These are phyloP conservation scores for Tulasnella sp. DNA, from an alignment of 768 basidiomycete species.

Conservation along the genomic window DNA sequence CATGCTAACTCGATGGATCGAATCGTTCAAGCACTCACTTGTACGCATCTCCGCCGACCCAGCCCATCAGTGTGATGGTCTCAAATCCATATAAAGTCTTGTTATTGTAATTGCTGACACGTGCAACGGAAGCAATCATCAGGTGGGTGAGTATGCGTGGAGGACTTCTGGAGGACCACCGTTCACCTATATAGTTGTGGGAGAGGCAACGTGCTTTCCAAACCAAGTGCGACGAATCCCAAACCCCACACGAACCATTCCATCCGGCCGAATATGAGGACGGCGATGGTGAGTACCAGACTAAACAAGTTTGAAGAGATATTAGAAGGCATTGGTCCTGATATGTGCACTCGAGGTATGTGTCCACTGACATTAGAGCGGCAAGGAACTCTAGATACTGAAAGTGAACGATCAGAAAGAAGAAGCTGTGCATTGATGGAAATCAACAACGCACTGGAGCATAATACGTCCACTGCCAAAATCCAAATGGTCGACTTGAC, in stretches of 20 bases:
- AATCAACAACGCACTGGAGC: conserved; percentile 20
- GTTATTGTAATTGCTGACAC: conserved; percentile 60
- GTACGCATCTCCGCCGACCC: conserved; percentile 76
- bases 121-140: conserved; percentile 6
- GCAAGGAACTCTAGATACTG: conserved; percentile 79
- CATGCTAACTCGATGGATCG: no score
- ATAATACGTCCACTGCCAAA: conserved; percentile 81
- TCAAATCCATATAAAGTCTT: conserved; percentile 78
- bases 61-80: conserved; percentile 69
- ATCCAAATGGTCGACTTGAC: conserved; percentile 57
- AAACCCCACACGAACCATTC: conserved; percentile 49
- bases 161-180: no score
- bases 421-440: background rate
- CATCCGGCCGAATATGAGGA: conserved; percentile 61
- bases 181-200: conserved; percentile 69
- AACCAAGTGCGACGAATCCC: conserved; percentile 68
- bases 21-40: conserved; percentile 41
- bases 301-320: no score
- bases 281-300: conserved; percentile 60
- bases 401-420: background rate
- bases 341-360: background rate
- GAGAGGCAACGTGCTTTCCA: conserved; percentile 79
- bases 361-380: conserved; percentile 52
- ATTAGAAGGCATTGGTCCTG: conserved; percentile 1
- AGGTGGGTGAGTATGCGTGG: conserved; percentile 11